Evolutionary conservation across 2,329 filamentous ascomycete species (phyloP).

Genomic region (Cladophialophora yegresii): DNA sequence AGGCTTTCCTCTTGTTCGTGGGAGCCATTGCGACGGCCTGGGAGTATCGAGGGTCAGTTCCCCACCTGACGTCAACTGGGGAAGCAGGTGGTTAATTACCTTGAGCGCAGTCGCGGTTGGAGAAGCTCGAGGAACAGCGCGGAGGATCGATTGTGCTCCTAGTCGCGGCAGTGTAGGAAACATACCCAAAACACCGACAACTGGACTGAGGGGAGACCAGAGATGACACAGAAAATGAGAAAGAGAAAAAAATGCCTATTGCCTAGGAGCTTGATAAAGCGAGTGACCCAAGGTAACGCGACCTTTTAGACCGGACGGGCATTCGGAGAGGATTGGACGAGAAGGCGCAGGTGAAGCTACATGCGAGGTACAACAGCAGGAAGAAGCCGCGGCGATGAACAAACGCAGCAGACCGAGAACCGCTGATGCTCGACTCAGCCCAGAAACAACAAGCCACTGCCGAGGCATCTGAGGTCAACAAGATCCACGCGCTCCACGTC

Average conservation of each 20-base stretch:
- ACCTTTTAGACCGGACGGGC: constrained; percentile 29
- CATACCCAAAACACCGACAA: constrained; percentile 30
- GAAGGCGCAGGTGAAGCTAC: constrained; percentile 1
- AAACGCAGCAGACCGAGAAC: constrained; percentile 13
- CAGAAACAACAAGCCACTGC: not conserved
- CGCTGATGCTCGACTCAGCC: not conserved
- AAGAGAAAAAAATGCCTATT: constrained; percentile 17
- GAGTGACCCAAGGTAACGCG: constrained; percentile 16
- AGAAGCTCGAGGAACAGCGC: constrained; percentile 27
- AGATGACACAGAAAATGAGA: constrained; percentile 9
- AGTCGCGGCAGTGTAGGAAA: constrained; percentile 32
- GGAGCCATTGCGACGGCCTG: constrained; percentile 38
- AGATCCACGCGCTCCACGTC: not conserved
- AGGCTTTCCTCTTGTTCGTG: constrained; percentile 44
- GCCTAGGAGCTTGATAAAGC: constrained; percentile 14
- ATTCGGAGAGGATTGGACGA: constrained; percentile 23
- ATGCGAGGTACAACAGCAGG: constrained; percentile 9
- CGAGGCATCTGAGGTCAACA: not conserved
- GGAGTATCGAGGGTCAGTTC: constrained; percentile 23
- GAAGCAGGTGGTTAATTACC: constrained; percentile 13
- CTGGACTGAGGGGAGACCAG: constrained; percentile 14
- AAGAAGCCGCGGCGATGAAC: constrained; percentile 16
- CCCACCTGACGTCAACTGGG: constrained; percentile 20
- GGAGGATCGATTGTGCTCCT: constrained; percentile 30
- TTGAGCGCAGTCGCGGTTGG: constrained; percentile 22